Conservation (phyloP, 2,329 filamentous ascomycete species). For the Cercospora citrullina region DNA sequence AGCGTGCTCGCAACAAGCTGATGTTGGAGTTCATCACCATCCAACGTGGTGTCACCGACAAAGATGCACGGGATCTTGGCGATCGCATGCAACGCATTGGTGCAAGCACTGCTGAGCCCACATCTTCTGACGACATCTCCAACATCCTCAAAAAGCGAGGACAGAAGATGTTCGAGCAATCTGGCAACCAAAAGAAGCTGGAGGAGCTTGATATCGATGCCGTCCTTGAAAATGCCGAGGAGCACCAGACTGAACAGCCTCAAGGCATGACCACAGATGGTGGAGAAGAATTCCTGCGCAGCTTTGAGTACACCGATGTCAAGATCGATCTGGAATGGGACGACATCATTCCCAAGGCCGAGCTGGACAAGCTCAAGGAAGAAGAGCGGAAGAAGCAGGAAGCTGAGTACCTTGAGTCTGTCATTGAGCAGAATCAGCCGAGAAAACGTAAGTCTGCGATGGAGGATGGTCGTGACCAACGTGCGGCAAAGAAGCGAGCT, state of each 20-base stretch:
- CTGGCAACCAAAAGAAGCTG: conserved; percentile 91
- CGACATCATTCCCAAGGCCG: conserved; percentile 93
- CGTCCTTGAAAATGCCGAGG: conserved; percentile 92
- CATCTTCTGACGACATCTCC: conserved; percentile 90
- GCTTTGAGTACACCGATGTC: conserved; percentile 92
- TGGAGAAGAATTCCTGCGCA: conserved; percentile 90
- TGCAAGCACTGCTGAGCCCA: conserved; percentile 68
- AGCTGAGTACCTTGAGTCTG: conserved; percentile 76
- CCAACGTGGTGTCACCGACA: conserved; percentile 93
- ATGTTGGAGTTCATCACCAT: conserved; percentile 97
- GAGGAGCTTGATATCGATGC: conserved; percentile 98
- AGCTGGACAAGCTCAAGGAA: conserved; percentile 83
- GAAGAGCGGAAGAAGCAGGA: conserved; percentile 84
- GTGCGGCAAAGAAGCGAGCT: conserved; percentile 68
- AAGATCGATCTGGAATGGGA: conserved; percentile 98
- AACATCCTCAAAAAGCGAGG: conserved; percentile 95
- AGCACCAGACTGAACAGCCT: conserved; percentile 93
- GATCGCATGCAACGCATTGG: conserved; percentile 71
- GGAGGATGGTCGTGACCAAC: conserved; percentile 65
- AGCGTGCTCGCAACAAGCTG: conserved; percentile 94
- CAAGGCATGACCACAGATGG: conserved; percentile 94
- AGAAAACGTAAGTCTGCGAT: conserved; percentile 67
- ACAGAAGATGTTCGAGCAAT: conserved; percentile 99
- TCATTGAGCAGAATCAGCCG: conserved; percentile 82
- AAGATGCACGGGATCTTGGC: conserved; percentile 80